phyloP scores from a whole-genome alignment of 2,329 filamentous ascomycete species.

The Fusarium miscanthi region DNA sequence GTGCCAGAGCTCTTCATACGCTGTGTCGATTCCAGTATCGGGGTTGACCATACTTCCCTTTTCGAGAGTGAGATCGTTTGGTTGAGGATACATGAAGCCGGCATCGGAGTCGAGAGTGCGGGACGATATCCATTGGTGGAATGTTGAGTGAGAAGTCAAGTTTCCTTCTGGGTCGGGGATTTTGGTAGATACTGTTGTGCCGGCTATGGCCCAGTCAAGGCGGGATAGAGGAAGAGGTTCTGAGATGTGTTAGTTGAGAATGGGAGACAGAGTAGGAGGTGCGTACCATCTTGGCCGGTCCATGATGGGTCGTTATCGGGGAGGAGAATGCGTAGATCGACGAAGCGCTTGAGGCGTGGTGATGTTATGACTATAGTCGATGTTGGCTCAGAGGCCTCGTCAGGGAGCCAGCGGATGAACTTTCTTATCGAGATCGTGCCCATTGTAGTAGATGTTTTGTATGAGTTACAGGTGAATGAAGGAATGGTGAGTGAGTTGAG shows the following conservation, averaged over 20 bases:
- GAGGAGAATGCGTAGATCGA: slow-evolving; percentile 68
- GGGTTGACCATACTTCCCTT: slow-evolving; percentile 70
- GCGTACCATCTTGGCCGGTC: slow-evolving; percentile 34
- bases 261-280: too few relatives aligned
- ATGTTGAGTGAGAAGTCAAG: slow-evolving; percentile 54
- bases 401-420: slow-evolving; percentile 69
- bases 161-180: slow-evolving; percentile 43
- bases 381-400: slow-evolving; percentile 67
- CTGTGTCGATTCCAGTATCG: slow-evolving; percentile 58
- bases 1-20: slow-evolving; percentile 76
- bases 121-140: slow-evolving; percentile 71
- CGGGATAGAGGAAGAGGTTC: slow-evolving; percentile 43
- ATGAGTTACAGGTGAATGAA: neutral
- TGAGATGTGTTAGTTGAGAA: neutral
- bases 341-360: slow-evolving; percentile 62
- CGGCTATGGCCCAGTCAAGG: slow-evolving; percentile 75
- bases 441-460: slow-evolving; percentile 3
- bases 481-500: neutral
- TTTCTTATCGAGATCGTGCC: slow-evolving; percentile 66
- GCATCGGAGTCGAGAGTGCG: slow-evolving; percentile 62
- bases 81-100: slow-evolving; percentile 64
- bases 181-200: slow-evolving; percentile 57
- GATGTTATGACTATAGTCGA: slow-evolving; percentile 74
- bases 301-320: slow-evolving; percentile 37
- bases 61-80: slow-evolving; percentile 61